Conservation (phyloP, 1,284 basidiomycete genomes). For the Fereydounia khargensis region DNA sequence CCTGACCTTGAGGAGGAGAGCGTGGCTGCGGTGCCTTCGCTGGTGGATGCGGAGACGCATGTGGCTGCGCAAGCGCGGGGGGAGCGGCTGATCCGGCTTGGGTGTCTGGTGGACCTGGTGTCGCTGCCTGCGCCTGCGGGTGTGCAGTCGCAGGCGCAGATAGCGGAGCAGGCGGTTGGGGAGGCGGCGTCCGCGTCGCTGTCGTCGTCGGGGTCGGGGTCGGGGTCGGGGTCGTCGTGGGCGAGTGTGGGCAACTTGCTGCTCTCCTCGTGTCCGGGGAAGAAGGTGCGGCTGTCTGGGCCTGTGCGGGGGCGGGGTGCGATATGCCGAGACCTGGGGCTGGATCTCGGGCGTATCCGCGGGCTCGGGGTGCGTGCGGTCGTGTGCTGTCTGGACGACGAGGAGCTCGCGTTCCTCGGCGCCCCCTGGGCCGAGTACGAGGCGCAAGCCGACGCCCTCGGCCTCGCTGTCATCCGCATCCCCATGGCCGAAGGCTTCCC, state of each 20-base stretch:
- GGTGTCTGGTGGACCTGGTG: slow-evolving; percentile 29
- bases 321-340: slow-evolving; percentile 76
- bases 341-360: slow-evolving; percentile 76
- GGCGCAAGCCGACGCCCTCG: slow-evolving; percentile 65
- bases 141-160: slow-evolving; percentile 16
- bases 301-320: slow-evolving; percentile 76
- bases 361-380: slow-evolving; percentile 75
- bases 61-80: slow-evolving; percentile 23
- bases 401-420: slow-evolving; percentile 80
- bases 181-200: slow-evolving; percentile 5
- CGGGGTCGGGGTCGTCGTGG: slow-evolving; percentile 3
- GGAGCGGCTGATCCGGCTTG: slow-evolving; percentile 37
- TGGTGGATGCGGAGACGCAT: slow-evolving; percentile 16
- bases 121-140: slow-evolving; percentile 12
- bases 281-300: slow-evolving; percentile 83
- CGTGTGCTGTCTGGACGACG: slow-evolving; percentile 82
- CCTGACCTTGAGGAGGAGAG: not conserved
- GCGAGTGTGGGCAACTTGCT: slow-evolving; percentile 76
- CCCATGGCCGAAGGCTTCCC: slow-evolving; percentile 90
- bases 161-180: slow-evolving; percentile 10
- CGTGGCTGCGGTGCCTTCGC: slow-evolving; percentile 1
- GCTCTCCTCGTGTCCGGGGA: slow-evolving; percentile 90
- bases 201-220: slow-evolving; percentile 4
- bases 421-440: slow-evolving; percentile 78
- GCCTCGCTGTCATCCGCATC: slow-evolving; percentile 72